These are phyloP conservation scores for Guyanaporus albipodus DNA, from an alignment of 768 basidiomycete species.

Conservation along the genomic window DNA sequence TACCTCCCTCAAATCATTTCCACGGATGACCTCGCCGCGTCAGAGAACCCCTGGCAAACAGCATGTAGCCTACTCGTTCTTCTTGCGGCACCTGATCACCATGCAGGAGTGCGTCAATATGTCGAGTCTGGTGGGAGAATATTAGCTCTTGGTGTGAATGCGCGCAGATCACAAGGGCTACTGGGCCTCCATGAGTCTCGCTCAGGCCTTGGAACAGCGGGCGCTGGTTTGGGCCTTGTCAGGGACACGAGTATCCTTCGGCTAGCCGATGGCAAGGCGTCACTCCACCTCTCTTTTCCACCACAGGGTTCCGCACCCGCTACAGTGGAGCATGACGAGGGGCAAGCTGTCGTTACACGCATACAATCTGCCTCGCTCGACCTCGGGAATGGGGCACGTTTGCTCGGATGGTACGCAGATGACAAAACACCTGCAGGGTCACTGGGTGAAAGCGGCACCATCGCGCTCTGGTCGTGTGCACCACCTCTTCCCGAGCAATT, in stretches of 20 bases:
- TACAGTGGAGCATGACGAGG: constrained; percentile 6
- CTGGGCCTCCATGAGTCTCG: constrained; percentile 32
- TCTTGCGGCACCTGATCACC: constrained; percentile 49
- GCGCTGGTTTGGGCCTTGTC: constrained; percentile 31
- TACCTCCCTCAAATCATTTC: constrained; percentile 76
- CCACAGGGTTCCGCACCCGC: constrained; percentile 8
- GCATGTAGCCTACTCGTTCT: constrained; percentile 79
- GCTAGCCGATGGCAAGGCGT: constrained; percentile 19
- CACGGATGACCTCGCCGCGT: constrained; percentile 49
- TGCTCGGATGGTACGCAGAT: constrained; percentile 19
- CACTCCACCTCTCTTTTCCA: constrained; percentile 28
- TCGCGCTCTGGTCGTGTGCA: constrained; percentile 31
- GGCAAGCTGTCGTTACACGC: constrained; percentile 5
- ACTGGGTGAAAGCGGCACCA: constrained; percentile 19
- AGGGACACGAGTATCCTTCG: constrained; percentile 24
- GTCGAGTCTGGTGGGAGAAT: constrained; percentile 67
- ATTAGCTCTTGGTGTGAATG: constrained; percentile 61
- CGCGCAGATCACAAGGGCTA: constrained; percentile 44
- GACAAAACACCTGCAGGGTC: constrained; percentile 22
- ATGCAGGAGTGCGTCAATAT: constrained; percentile 51
- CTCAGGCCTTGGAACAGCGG: constrained; percentile 39
- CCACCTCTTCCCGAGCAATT: constrained; percentile 24
- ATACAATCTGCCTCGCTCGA: constrained; percentile 16
- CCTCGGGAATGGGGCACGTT: constrained; percentile 11
- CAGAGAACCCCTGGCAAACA: constrained; percentile 69